phyloP scores from a whole-genome alignment of 2,329 filamentous ascomycete genomes.

The Thielaviopsis musarum region DNA sequence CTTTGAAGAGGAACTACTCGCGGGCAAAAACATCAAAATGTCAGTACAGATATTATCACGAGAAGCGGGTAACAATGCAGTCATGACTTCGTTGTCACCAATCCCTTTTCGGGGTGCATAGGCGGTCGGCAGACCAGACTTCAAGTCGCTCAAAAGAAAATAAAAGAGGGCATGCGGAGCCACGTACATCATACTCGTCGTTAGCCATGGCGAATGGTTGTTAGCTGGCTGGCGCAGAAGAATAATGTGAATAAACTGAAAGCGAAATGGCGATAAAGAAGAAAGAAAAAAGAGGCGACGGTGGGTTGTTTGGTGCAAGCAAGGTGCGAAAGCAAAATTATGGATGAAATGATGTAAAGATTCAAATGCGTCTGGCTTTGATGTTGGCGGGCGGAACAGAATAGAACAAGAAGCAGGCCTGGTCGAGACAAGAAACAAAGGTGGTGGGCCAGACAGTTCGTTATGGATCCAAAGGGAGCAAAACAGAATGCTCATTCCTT shows the following conservation, averaged over 20 bases:
- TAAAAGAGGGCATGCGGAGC: conserved; percentile 13
- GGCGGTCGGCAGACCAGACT: conserved; percentile 16
- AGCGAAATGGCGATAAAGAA: conserved; percentile 1
- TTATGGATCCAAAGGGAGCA: background rate
- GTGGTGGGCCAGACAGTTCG: background rate
- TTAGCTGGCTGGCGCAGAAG: conserved; percentile 12
- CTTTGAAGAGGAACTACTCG: conserved; percentile 93
- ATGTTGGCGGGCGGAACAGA: background rate
- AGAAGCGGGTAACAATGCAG: conserved; percentile 12
- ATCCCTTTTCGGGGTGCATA: background rate
- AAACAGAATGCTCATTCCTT: background rate
- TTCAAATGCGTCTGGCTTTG: conserved; percentile 5
- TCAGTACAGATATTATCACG: background rate
- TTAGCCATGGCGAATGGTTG: conserved; percentile 63
- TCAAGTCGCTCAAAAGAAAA: conserved; percentile 15
- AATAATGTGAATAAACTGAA: conserved; percentile 1
- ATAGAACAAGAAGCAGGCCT: background rate
- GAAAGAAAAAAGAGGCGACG: conserved; percentile 7
- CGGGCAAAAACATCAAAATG: background rate
- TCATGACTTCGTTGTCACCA: background rate
- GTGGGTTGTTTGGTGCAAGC: conserved; percentile 6
- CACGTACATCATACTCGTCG: conserved; percentile 93
- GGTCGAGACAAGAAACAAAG: background rate
- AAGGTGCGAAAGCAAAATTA: conserved; percentile 1
- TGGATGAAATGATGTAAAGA: conserved; percentile 10